Base-by-base conservation (phyloP, 306 rosid genomes). In the Rosa chinensis region DNA sequence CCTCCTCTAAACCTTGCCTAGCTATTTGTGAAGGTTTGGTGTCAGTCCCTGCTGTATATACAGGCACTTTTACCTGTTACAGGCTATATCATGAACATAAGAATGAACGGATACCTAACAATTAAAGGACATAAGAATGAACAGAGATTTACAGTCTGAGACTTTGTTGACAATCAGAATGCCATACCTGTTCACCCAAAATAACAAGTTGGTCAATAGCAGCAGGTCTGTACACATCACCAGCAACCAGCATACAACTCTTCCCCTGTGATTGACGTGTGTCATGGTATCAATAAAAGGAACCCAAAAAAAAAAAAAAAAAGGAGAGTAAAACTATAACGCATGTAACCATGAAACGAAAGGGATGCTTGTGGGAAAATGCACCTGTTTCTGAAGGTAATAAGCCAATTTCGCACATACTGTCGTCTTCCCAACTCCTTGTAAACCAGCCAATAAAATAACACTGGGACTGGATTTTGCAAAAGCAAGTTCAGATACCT, bases 351-450 rank as follows among this genome's bases (percentile, higher is more conserved):
- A 67, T 42, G 14, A 67, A 48, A 76, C 39, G 52, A 28, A 82
- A 16, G 80, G 55, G 48, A 82, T 50, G 77, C 71, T 75, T 76
- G 50, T 28, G 63, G 72, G 69, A 79, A 32, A 70, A 53, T 68
- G 77, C 58, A 93, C 99, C 93, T 85, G 99, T 78, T 95, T 95
- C 92, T 93, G 90, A 79, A 95, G 94, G 82, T 95, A 95, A 84
- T 79, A 83, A 47, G 99, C 93, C 82, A 95, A 87, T 79, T 95
- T 95, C 13, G 99, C 99, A 80, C 97, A 95, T 8, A 95, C 98
- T 43, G 99, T 95, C 23, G 98, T 95, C 88, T 95, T 95, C 84
- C 99, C 99, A 78, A 95, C 99, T 83, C 99, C 99, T 81, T 95
- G 99, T 45, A 95, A 91, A 83, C 99, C 99, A 78, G 98, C 99